phyloP scores from a whole-genome alignment of 441 rosid species.

The Erodium trifolium region DNA sequence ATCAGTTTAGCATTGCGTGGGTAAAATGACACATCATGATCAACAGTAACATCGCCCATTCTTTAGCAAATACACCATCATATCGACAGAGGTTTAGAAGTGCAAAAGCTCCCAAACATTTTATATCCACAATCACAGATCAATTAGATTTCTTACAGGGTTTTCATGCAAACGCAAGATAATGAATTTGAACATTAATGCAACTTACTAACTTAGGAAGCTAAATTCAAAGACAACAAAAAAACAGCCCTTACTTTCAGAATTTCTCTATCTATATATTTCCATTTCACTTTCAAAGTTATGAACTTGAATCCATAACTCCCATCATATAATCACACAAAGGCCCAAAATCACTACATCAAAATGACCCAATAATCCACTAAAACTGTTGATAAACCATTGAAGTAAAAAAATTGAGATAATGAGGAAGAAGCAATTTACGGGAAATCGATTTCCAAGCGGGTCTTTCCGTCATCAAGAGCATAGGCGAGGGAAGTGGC shows the following conservation, averaged over 20 bases:
- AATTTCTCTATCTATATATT: not conserved
- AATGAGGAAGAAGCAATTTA: constrained; percentile 21
- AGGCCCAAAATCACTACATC: not conserved
- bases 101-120: not conserved
- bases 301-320: not conserved
- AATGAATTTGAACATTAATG: not conserved
- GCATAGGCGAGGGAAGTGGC: constrained; percentile 67
- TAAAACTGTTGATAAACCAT: not conserved
- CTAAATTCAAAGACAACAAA: not conserved
- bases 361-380: not conserved
- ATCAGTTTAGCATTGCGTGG: not conserved
- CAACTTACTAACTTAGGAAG: not conserved
- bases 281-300: not conserved
- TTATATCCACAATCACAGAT: not conserved
- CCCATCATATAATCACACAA: not conserved
- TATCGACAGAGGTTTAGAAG: not conserved
- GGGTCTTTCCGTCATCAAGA: constrained; percentile 62
- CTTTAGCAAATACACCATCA: not conserved
- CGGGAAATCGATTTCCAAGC: constrained; percentile 91
- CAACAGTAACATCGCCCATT: not conserved
- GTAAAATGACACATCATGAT: not conserved
- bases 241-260: not conserved
- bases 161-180: not conserved
- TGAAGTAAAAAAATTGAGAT: not conserved
- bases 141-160: not conserved